Base-by-base conservation (phyloP, 1,284 basidiomycete species). In the Schizophyllum commune region DNA sequence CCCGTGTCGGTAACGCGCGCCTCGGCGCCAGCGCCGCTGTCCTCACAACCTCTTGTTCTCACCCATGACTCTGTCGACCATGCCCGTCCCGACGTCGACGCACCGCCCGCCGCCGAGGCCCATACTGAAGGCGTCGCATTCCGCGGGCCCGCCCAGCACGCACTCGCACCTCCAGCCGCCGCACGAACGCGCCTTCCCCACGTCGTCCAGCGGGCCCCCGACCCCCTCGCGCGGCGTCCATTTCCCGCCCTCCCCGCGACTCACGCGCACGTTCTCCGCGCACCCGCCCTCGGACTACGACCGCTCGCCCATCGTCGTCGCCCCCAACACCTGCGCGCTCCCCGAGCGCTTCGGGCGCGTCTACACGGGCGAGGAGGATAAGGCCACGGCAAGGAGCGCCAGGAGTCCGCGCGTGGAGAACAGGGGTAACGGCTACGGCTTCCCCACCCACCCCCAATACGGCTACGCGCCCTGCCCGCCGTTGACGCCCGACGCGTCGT, bases 291-390 rank as follows among this genome's bases (percentile, higher is more conserved):
- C 79, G 17, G 68, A 75, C 9, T 89, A 89, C 72, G 86, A 89
- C 77, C 84, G 87, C 65, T 81, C 84, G n/a, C 86, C 86, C 64
- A 88, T 88, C 70, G 76, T 84, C 69, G 86, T 89, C 64, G 65
- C 76, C 22, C 83, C 82, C 56, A 89, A 89, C 68, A 70, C 75
- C 59, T 88, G 86, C 68, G 84, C 84, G 19, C 78, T 89, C 32
- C 87, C 87, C 56, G 86, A 82, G 65, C 83, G 87, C 61, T 86
- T 86, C 39, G 86, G 86, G 39, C 79, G 84, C 62, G 88, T 85
- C 1, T 89, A 88, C 69, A 72, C 72, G 57, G 72, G 79, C 34
- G 78, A 76, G 57, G 78, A 78, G 59, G 20, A 63, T 56, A 52
- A 58, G 55, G 53, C 53, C 9, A 55, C 20, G 19, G 39, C 60